Conservation (phyloP, 192 early-diverging fungal species). For the Linnemannia elongata region DNA sequence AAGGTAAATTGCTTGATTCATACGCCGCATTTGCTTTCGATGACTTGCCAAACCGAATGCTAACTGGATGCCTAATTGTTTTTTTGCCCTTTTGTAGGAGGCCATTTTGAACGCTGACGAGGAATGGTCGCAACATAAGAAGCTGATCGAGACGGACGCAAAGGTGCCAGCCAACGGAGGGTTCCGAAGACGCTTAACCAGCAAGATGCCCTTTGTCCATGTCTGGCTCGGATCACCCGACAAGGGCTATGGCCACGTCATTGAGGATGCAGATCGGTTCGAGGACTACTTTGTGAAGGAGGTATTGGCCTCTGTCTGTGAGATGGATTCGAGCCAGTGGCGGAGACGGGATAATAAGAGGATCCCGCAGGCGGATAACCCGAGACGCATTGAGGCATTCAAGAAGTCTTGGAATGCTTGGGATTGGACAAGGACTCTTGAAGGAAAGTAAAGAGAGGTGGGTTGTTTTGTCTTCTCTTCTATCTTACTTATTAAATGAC, state of each 20-base stretch:
- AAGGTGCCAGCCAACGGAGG: conserved; percentile 63
- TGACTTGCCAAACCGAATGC: background rate
- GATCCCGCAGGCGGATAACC: conserved; percentile 68
- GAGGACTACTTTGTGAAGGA: conserved; percentile 87
- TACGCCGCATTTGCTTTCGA: background rate
- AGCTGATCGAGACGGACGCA: conserved; percentile 76
- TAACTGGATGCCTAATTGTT: background rate
- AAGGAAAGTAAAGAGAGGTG: conserved; percentile 24
- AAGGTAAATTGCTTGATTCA: conserved; percentile 60
- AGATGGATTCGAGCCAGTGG: conserved; percentile 54
- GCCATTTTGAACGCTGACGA: conserved; percentile 81
- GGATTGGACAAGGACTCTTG: conserved; percentile 88
- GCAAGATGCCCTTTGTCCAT: conserved; percentile 95
- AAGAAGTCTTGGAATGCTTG: conserved; percentile 81
- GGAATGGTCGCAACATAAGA: conserved; percentile 92
- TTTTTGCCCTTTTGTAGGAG: conserved; percentile 64
- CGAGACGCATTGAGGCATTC: conserved; percentile 65
- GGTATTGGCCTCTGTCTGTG: conserved; percentile 38
- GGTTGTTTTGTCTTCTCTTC: background rate
- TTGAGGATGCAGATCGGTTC: conserved; percentile 89
- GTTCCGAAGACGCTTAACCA: conserved; percentile 78
- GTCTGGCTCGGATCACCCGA: conserved; percentile 92
- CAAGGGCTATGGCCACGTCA: conserved; percentile 94
- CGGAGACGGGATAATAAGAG: conserved; percentile 70
- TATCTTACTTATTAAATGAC: background rate